Percentiles rank a stretch among this genome's conserved stretches.
These are phyloP conservation scores for Hypoxylon sp. DNA, from an alignment of 2,329 filamentous ascomycete species.

Conservation along the genomic window DNA sequence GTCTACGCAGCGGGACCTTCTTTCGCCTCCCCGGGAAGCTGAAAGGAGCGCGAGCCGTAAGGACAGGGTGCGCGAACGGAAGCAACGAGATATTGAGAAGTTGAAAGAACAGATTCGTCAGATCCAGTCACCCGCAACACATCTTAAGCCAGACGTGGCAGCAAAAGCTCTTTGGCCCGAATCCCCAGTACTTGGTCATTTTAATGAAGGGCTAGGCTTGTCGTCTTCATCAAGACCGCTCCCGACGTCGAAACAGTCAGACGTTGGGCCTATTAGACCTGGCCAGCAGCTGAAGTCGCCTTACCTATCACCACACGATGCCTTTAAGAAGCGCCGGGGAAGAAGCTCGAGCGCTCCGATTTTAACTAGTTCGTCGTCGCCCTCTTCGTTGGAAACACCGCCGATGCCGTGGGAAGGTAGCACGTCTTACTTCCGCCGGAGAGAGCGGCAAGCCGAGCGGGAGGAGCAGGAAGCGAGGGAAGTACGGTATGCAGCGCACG, in stretches of 20 bases:
- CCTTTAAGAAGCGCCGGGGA: slow-evolving; percentile 11
- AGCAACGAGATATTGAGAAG: slow-evolving; percentile 43
- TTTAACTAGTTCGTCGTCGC: slow-evolving; percentile 30
- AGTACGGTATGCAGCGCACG: slow-evolving; percentile 45
- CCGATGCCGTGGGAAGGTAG: slow-evolving; percentile 21
- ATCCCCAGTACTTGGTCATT: slow-evolving; percentile 23
- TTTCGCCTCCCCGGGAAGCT: slow-evolving; percentile 8
- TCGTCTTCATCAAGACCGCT: slow-evolving; percentile 4
- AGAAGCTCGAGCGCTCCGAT: slow-evolving; percentile 23
- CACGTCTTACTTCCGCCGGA: slow-evolving; percentile 33
- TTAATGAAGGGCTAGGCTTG: slow-evolving; percentile 4
- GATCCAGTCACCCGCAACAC: slow-evolving; percentile 5
- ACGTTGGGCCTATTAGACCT: slow-evolving; percentile 28
- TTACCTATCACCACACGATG: slow-evolving; percentile 11
- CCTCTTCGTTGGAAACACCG: slow-evolving; percentile 20
- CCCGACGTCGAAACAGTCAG: slow-evolving; percentile 23
- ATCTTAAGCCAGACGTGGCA: slow-evolving; percentile 7
- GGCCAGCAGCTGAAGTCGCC: slow-evolving; percentile 17
- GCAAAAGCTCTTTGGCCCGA: slow-evolving; percentile 20
- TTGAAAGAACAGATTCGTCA: slow-evolving; percentile 26
- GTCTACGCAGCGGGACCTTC: slow-evolving; percentile 28
- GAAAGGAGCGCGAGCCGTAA: slow-evolving; percentile 34
- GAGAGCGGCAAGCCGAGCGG: slow-evolving; percentile 34
- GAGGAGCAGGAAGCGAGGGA: slow-evolving; percentile 34
- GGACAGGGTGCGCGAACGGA: slow-evolving; percentile 43